A percentile compares a stretch with the other conserved stretches of the same genome.
phyloP scores from a whole-genome alignment of 106 monocot genomes.

The Hemerocallis citrina region DNA sequence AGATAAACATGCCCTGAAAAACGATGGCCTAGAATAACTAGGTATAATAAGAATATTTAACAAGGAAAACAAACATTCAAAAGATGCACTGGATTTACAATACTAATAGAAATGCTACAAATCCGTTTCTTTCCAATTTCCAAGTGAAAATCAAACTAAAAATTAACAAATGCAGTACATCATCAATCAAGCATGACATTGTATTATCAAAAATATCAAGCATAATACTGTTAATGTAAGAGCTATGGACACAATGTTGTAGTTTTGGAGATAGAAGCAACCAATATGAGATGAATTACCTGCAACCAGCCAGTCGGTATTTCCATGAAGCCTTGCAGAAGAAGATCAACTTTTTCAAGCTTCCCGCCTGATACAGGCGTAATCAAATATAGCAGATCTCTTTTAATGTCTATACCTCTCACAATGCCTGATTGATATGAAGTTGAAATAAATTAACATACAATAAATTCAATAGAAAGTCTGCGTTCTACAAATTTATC shows the following conservation, averaged over 20 bases:
- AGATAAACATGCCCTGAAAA: background rate
- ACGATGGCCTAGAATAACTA: background rate
- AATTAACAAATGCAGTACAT: too few relatives aligned
- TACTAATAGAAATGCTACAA: too few relatives aligned
- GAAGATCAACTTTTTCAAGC: conserved; percentile 72
- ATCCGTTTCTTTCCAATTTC: too few relatives aligned
- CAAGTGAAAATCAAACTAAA: too few relatives aligned
- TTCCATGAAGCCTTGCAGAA: conserved; percentile 85
- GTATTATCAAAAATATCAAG: too few relatives aligned
- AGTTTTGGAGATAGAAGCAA: background rate
- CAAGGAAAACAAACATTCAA: too few relatives aligned
- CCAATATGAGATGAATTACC: conserved; percentile 27
- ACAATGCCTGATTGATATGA: conserved; percentile 58
- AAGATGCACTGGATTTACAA: too few relatives aligned
- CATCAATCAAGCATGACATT: too few relatives aligned
- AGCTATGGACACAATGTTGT: background rate
- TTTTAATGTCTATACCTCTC: conserved; percentile 57
- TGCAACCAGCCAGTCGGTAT: conserved; percentile 68
- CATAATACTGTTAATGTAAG: too few relatives aligned
- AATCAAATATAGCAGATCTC: conserved; percentile 58
- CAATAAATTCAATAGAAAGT: background rate
- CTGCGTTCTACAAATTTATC: background rate
- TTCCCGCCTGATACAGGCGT: conserved; percentile 51
- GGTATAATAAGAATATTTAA: too few relatives aligned
- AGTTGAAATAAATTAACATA: background rate